phyloP scores from a whole-genome alignment of 371 early-diverging fungal species.

The Parasitella parasitica region DNA sequence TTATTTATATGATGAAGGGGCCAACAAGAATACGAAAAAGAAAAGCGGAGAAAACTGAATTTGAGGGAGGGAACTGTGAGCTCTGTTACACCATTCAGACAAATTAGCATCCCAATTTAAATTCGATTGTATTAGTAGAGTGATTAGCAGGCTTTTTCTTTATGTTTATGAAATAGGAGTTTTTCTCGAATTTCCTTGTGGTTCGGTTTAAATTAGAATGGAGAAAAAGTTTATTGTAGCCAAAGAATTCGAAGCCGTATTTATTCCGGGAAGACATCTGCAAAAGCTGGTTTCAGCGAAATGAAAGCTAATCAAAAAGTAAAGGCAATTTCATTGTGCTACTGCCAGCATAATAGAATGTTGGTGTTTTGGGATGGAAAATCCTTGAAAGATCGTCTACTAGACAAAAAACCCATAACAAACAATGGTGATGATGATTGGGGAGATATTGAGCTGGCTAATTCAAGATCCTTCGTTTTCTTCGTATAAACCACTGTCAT shows the following conservation, averaged over 20 bases:
- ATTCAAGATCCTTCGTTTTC: not conserved
- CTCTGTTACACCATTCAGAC: not conserved
- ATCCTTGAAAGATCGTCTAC: too few relatives aligned
- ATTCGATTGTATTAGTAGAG: not conserved
- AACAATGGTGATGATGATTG: not conserved
- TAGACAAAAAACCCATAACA: too few relatives aligned
- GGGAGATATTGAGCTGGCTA: not conserved
- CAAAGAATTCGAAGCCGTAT: too few relatives aligned
- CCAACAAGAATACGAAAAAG: not conserved
- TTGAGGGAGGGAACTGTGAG: not conserved
- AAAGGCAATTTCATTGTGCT: too few relatives aligned
- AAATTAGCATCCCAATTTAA: not conserved
- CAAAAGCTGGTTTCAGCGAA: too few relatives aligned
- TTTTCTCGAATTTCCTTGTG: not conserved
- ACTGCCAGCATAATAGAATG: too few relatives aligned
- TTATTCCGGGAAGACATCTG: too few relatives aligned
- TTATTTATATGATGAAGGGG: slow-evolving; percentile 1
- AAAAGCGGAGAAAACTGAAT: slow-evolving; percentile 6
- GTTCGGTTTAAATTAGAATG: not conserved
- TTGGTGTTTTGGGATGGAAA: too few relatives aligned
- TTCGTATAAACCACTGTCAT: not conserved
- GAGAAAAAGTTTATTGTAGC: not conserved
- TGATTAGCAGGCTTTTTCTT: not conserved
- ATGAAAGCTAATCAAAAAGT: too few relatives aligned
- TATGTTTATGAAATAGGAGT: not conserved